phyloP scores from a whole-genome alignment of 768 basidiomycete genomes.

The Lenzites betulinus region DNA sequence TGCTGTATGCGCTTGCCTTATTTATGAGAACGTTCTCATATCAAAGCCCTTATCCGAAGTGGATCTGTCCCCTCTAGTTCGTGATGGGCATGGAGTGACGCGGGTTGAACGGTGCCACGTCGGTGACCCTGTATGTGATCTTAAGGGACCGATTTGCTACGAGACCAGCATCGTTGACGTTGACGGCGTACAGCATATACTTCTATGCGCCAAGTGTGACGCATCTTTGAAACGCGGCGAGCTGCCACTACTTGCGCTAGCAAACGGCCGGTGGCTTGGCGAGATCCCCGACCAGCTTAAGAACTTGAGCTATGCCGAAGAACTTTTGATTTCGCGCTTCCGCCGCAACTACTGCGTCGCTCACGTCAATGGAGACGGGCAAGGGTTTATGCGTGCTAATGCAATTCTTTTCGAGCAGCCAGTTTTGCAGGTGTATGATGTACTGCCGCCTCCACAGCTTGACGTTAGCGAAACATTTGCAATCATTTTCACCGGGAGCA shows the following conservation, averaged over 20 bases:
- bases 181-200: too few species aligned
- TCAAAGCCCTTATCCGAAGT: too few species aligned
- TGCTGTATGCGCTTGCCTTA: too few species aligned
- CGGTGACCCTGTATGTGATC: too few species aligned
- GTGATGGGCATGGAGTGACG: too few species aligned
- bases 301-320: constrained; percentile 17
- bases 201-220: too few species aligned
- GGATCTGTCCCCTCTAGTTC: too few species aligned
- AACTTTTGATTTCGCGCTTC: constrained; percentile 15
- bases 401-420: constrained; percentile 36
- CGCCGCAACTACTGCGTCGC: constrained; percentile 22
- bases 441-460: constrained; percentile 33
- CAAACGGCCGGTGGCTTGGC: constrained; percentile 27
- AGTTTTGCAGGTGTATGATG: constrained; percentile 33
- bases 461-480: constrained; percentile 38
- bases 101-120: too few species aligned
- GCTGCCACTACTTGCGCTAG: background rate
- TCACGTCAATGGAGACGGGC: background rate
- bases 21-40: too few species aligned
- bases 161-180: too few species aligned
- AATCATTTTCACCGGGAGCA: constrained; percentile 36
- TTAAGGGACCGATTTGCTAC: too few species aligned
- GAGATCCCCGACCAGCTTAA: constrained; percentile 15
- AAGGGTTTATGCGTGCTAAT: constrained; percentile 39
- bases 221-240: too few species aligned